Evolutionary conservation across 352 stramenopile species (phyloP).

Genomic region (Phytophthora aleatoria): DNA sequence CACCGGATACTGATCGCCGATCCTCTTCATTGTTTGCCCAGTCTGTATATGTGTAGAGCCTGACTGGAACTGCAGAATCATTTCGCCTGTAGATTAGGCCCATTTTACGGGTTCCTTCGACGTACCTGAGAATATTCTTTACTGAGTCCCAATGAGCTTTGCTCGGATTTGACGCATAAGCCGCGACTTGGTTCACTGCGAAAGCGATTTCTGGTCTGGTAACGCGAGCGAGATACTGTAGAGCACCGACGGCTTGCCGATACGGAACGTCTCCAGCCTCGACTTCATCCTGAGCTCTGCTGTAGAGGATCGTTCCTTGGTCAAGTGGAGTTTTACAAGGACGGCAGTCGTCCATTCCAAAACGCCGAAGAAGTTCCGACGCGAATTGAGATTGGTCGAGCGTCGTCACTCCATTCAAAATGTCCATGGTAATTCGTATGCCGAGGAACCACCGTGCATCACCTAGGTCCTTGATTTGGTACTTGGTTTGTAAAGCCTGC

Average conservation of each 20-base stretch:
- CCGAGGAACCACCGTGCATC: conserved; percentile 7
- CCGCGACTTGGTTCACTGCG: conserved; percentile 10
- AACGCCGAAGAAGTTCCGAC: neutral
- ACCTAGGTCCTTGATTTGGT: conserved; percentile 1
- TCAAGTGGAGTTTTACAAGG: conserved; percentile 5
- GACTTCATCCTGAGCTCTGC: neutral
- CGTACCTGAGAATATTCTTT: conserved; percentile 19
- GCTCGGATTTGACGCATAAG: conserved; percentile 1
- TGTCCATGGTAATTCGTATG: neutral
- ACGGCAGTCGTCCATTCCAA: conserved; percentile 6
- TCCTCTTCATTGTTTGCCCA: conserved; percentile 18
- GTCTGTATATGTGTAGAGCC: conserved; percentile 8
- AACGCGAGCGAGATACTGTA: conserved; percentile 9
- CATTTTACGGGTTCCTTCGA: neutral
- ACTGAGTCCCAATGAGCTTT: conserved; percentile 10
- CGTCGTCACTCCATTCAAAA: neutral
- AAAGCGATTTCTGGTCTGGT: conserved; percentile 8
- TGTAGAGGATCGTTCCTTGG: neutral
- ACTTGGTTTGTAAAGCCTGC: neutral
- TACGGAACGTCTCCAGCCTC: neutral
- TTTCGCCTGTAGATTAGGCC: neutral
- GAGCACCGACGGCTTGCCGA: neutral
- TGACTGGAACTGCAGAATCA: neutral
- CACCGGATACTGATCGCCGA: neutral
- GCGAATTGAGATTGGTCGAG: conserved; percentile 2